A percentile compares a stretch with the other conserved stretches of the same genome.
These are phyloP conservation scores for Fragaria nilgerrensis DNA, from an alignment of 306 rosid species.

Conservation along the genomic window DNA sequence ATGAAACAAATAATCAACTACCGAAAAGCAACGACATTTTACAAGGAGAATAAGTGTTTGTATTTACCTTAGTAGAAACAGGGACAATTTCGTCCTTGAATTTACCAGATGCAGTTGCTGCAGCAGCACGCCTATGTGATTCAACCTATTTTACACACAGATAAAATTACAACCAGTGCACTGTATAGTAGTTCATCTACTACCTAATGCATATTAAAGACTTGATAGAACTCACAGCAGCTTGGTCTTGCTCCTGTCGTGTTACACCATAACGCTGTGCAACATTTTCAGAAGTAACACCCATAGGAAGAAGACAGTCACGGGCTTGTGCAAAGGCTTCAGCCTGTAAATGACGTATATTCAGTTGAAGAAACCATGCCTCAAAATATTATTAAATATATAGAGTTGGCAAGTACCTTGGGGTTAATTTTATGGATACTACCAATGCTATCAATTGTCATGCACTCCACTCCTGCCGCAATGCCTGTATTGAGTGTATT, in stretches of 20 bases:
- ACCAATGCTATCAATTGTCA: constrained; percentile 49
- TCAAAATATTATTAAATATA: background rate
- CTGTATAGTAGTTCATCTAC: background rate
- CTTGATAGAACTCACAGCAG: constrained; percentile 65
- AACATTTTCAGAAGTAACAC: constrained; percentile 89
- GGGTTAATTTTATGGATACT: constrained; percentile 37
- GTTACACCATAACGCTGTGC: constrained; percentile 76
- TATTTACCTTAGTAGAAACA: constrained; percentile 69
- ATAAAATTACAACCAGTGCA: background rate
- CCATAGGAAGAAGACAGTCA: constrained; percentile 93
- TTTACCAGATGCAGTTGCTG: constrained; percentile 75
- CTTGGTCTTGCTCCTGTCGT: constrained; percentile 82
- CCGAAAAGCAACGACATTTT: constrained; percentile 10
- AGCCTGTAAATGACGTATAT: constrained; percentile 33
- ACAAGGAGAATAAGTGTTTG: constrained; percentile 9
- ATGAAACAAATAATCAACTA: constrained; percentile 24
- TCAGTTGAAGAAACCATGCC: constrained; percentile 16
- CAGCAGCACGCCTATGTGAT: constrained; percentile 88
- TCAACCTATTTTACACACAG: constrained; percentile 50
- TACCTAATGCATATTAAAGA: constrained; percentile 20
- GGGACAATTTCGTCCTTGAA: constrained; percentile 90
- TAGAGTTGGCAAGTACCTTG: constrained; percentile 41
- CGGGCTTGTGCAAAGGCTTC: constrained; percentile 63
- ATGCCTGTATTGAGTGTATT: constrained; percentile 45
- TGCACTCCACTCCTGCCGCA: constrained; percentile 88